Conservation (phyloP, 2,329 filamentous ascomycete species). For the Xylariaceae sp. region DNA sequence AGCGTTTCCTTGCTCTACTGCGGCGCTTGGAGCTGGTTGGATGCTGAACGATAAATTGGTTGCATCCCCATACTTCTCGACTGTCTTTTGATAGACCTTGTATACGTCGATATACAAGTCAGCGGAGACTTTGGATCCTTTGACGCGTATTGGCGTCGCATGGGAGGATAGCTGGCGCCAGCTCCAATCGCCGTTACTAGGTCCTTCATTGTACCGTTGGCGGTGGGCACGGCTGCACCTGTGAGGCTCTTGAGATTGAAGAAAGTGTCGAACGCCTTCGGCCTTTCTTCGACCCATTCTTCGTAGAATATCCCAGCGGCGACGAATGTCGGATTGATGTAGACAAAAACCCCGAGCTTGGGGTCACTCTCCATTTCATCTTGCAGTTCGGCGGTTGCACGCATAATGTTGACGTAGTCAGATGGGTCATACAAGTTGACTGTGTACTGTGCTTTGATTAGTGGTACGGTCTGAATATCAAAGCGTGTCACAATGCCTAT, state of each 20-base stretch:
- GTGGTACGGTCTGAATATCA: slow-evolving; percentile 13
- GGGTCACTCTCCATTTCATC: slow-evolving; percentile 16
- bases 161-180: not conserved
- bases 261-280: slow-evolving; percentile 12
- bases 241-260: slow-evolving; percentile 12
- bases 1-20: not conserved
- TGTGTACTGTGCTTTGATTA: slow-evolving; percentile 11
- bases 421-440: slow-evolving; percentile 12
- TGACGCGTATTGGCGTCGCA: not conserved
- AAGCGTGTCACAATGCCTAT: slow-evolving; percentile 18
- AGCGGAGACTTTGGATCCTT: slow-evolving; percentile 3
- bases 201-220: slow-evolving; percentile 1
- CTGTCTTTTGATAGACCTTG: slow-evolving; percentile 3
- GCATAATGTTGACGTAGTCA: slow-evolving; percentile 13
- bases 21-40: slow-evolving; percentile 6
- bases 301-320: slow-evolving; percentile 16
- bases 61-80: not conserved
- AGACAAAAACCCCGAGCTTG: slow-evolving; percentile 11
- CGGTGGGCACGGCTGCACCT: not conserved
- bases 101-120: slow-evolving; percentile 16
- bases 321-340: slow-evolving; percentile 8
- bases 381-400: slow-evolving; percentile 7
- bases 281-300: not conserved
- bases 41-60: slow-evolving; percentile 13
- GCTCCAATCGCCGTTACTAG: not conserved